These are phyloP conservation scores for Pezicula neosporulosa DNA, from an alignment of 2,329 filamentous ascomycete species.

Conservation along the genomic window DNA sequence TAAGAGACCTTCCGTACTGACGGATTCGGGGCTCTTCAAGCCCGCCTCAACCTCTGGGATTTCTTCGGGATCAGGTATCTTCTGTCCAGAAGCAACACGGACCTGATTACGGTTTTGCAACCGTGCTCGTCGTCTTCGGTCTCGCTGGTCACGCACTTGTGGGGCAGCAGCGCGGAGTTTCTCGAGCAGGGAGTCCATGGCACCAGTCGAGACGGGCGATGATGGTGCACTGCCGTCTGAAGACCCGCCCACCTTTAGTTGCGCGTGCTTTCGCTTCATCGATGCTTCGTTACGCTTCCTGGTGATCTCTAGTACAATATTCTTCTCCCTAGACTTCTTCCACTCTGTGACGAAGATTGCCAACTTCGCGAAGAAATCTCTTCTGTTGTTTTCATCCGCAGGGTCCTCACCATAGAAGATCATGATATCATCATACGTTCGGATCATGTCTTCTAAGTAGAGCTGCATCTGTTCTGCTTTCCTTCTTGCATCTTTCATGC, in stretches of 20 bases:
- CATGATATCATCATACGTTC: conserved; percentile 93
- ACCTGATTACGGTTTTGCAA: conserved; percentile 90
- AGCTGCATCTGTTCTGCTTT: conserved; percentile 96
- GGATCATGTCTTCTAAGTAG: conserved; percentile 89
- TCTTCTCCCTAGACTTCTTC: conserved; percentile 96
- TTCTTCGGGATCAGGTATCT: conserved; percentile 73
- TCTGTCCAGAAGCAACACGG: conserved; percentile 82
- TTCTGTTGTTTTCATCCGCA: conserved; percentile 83
- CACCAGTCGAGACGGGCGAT: conserved; percentile 74
- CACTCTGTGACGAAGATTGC: conserved; percentile 88
- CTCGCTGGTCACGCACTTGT: conserved; percentile 82
- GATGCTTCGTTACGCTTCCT: conserved; percentile 83
- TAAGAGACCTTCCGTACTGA: conserved; percentile 28
- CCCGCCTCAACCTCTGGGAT: conserved; percentile 54
- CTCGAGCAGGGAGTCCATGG: conserved; percentile 94
- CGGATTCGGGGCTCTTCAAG: conserved; percentile 45
- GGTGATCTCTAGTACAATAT: conserved; percentile 76
- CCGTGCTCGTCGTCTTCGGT: conserved; percentile 79
- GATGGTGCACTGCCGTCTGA: conserved; percentile 44
- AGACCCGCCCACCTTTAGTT: conserved; percentile 51
- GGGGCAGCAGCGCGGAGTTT: conserved; percentile 92
- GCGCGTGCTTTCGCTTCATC: conserved; percentile 82
- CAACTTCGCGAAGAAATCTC: conserved; percentile 94
- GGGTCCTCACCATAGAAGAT: conserved; percentile 94
- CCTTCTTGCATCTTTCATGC: conserved; percentile 93